Conservation (phyloP, 495 filamentous ascomycete genomes). For the Hyaloscypha hepaticicola region DNA sequence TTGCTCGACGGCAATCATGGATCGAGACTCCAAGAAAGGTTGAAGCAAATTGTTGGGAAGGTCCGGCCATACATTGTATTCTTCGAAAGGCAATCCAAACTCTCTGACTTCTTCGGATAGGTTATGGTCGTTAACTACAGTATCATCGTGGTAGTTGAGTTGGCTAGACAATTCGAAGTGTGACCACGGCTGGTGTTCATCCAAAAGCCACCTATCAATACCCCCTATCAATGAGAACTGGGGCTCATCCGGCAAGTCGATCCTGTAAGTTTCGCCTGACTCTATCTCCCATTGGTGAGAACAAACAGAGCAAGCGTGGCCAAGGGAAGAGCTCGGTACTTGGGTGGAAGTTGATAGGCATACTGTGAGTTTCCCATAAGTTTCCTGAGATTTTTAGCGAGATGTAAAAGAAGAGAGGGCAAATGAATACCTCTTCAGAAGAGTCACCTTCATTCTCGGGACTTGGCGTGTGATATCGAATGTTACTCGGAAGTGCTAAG, state of each 20-base stretch:
- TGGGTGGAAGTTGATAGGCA: neutral
- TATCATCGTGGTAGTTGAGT: neutral
- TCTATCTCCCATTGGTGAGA: neutral
- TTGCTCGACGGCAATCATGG: neutral
- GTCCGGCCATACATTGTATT: neutral
- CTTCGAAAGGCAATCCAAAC: neutral
- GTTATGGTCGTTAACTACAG: neutral
- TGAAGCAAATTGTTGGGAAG: neutral
- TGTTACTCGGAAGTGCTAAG: neutral
- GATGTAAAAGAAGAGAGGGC: neutral
- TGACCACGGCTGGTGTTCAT: neutral
- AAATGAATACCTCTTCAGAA: neutral
- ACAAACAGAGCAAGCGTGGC: neutral
- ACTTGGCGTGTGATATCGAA: neutral
- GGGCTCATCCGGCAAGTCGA: neutral
- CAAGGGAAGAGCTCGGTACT: neutral
- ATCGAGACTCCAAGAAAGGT: neutral
- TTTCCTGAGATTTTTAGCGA: constrained; percentile 1
- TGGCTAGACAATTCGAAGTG: neutral
- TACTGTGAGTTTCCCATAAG: neutral
- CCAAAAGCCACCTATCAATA: neutral
- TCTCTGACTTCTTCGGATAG: neutral
- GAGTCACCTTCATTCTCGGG: neutral
- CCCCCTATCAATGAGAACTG: neutral
- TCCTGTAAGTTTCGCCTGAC: neutral